These are phyloP conservation scores for Solanum hybrid DNA, from an alignment of 305 asterid species.

Conservation along the genomic window DNA sequence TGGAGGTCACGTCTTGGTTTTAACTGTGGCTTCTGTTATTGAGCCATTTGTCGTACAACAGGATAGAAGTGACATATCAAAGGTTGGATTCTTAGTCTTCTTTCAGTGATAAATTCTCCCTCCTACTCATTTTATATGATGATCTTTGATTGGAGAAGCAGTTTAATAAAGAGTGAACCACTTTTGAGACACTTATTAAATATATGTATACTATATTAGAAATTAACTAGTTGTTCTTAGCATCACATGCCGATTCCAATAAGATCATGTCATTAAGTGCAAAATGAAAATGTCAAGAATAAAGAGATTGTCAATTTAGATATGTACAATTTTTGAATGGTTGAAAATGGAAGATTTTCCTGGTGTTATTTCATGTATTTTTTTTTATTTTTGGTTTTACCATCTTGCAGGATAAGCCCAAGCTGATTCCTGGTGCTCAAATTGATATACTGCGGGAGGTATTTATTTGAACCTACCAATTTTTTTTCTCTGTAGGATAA, in stretches of 20 bases:
- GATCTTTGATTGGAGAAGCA: neutral
- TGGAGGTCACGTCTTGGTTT: constrained; percentile 33
- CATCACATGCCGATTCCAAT: neutral
- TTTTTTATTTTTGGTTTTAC: neutral
- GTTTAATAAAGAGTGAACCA: neutral
- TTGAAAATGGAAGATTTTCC: neutral
- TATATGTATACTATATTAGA: neutral
- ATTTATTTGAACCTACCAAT: constrained; percentile 1
- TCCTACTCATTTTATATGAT: neutral
- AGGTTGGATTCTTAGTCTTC: constrained; percentile 33
- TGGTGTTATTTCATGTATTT: constrained; percentile 2
- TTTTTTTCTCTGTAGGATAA: neutral
- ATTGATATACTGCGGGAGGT: constrained; percentile 80
- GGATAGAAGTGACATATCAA: constrained; percentile 24
- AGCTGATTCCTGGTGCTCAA: constrained; percentile 54
- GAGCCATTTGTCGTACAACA: constrained; percentile 67
- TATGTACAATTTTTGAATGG: neutral
- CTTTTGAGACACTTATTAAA: neutral
- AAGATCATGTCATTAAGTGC: neutral
- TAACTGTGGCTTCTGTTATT: constrained; percentile 82
- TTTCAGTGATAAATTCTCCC: neutral
- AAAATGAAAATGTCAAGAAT: neutral
- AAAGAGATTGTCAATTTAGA: no score
- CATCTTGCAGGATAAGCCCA: constrained; percentile 53
- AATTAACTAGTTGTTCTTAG: neutral